Base-by-base conservation (phyloP, 176 grass and related monocot species). In the Phyllostachys edulis region DNA sequence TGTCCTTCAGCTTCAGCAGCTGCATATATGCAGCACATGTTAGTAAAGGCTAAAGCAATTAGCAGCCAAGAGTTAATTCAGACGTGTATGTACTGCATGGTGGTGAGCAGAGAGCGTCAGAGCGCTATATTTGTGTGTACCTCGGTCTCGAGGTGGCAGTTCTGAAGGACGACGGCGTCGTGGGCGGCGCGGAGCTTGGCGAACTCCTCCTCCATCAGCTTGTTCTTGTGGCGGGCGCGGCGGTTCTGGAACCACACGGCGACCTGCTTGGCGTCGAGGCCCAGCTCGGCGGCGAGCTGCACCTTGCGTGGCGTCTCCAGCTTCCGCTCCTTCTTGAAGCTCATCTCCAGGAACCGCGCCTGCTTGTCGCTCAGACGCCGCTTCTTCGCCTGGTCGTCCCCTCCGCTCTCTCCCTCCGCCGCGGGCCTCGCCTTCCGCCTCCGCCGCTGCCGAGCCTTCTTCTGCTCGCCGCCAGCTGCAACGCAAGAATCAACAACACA, bases 221-320 rank as follows among this genome's bases (percentile, higher is more conserved):
- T 99, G 83, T 81, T 94, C 91, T 99, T 99, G 96, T 96, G 90
- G 51, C 96, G 88, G 0, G 96, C 93, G n/a, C 96, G 89, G 55
- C 96, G 91, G 85, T 99, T 99, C 91, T 99, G 93, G 80, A 99
- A 99, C 96, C 96, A 99, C 29, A 99, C 91, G 38, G 96, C 96
- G 34, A 99, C 91, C 77, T 99, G 96, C 85, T 99, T 99, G 11
- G 89, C 90, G 37, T 99, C 96, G 7, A 99, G 89, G 9, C 93
- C 93, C 0, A 99, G 81, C 59, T 99, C 96, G 1, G 83, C 14
- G n/a, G 96, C 96, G 0, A 99, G 96, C 77, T 87, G 84, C 49
- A 99, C 78, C 89, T 99, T 99, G 59, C 96, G 87, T 1, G 91
- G 85, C 21, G 90, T 94, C 88, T 99, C 96, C 41, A 99, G 83